Evolutionary conservation across 495 filamentous ascomycete genomes (phyloP).

Genomic region (Pyronema domesticum): DNA sequence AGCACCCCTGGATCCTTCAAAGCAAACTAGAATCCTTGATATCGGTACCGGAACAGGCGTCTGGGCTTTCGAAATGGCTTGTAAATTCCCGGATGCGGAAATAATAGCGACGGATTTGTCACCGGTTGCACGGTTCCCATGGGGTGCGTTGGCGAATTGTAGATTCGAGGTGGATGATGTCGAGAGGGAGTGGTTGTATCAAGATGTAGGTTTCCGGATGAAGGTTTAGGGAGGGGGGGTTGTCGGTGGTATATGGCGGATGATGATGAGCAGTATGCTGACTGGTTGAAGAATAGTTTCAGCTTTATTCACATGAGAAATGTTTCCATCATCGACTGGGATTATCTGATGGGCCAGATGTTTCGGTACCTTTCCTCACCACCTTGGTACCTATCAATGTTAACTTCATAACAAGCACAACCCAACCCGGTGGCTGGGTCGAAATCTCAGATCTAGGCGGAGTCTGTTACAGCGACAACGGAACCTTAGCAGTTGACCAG

Average conservation of each 20-base stretch:
- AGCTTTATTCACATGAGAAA: neutral
- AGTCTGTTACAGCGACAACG: neutral
- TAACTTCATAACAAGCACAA: neutral
- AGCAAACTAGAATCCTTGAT: neutral
- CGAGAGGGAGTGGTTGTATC: neutral
- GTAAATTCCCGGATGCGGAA: neutral
- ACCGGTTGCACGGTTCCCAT: neutral
- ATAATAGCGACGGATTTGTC: neutral
- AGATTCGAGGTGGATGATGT: neutral
- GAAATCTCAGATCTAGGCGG: neutral
- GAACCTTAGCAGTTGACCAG: neutral
- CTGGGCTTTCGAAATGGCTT: too few species aligned
- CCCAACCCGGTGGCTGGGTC: neutral
- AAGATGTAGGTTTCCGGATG: slow-evolving; percentile 42
- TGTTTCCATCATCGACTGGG: neutral
- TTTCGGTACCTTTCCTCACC: neutral
- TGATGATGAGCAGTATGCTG: slow-evolving; percentile 34
- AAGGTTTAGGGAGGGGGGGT: slow-evolving; percentile 81
- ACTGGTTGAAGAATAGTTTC: neutral
- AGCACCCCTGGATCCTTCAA: neutral
- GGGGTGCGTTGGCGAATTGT: neutral
- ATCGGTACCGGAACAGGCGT: too few species aligned
- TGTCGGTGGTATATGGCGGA: too few species aligned
- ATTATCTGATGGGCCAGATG: neutral
- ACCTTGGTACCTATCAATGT: neutral